Percentiles rank a stretch among this genome's conserved stretches.
phyloP scores from a whole-genome alignment of 169 alveolate genomes.

The Plasmodium chabaudi region DNA sequence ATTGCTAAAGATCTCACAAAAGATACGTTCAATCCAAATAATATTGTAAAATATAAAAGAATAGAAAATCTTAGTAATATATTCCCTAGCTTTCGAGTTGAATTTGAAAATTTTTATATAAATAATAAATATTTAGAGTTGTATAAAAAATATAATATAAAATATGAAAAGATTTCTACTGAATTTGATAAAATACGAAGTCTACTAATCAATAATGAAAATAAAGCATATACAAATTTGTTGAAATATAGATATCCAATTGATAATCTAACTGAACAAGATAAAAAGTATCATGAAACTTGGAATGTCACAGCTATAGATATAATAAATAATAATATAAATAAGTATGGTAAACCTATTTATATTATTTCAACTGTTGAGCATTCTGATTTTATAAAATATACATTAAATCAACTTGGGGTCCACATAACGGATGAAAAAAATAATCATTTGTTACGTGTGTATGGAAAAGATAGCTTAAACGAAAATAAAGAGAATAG shows the following conservation, averaged over 20 bases:
- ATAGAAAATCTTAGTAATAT: constrained; percentile 41
- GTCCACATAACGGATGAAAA: background rate
- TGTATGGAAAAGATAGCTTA: constrained; percentile 27
- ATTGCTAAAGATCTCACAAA: constrained; percentile 28
- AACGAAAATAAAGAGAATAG: background rate
- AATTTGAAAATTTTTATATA: constrained; percentile 34
- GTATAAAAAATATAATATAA: constrained; percentile 30
- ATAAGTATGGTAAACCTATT: constrained; percentile 49
- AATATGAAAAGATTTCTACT: background rate
- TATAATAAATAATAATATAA: constrained; percentile 46
- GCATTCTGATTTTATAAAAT: constrained; percentile 6
- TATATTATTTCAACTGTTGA: constrained; percentile 53
- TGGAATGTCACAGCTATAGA: constrained; percentile 31
- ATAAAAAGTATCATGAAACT: constrained; percentile 49
- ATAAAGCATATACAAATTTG: constrained; percentile 33
- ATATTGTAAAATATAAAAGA: constrained; percentile 20
- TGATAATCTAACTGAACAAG: constrained; percentile 25
- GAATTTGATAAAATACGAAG: constrained; percentile 41
- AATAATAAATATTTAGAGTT: constrained; percentile 47
- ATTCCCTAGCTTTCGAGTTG: constrained; percentile 46
- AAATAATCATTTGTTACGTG: constrained; percentile 18
- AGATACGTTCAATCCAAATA: constrained; percentile 32
- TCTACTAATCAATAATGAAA: background rate
- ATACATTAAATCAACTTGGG: constrained; percentile 40
- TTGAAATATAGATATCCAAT: constrained; percentile 36